phyloP scores from a whole-genome alignment of 805 yeast genomes.

The Ogataea ramenticola region DNA sequence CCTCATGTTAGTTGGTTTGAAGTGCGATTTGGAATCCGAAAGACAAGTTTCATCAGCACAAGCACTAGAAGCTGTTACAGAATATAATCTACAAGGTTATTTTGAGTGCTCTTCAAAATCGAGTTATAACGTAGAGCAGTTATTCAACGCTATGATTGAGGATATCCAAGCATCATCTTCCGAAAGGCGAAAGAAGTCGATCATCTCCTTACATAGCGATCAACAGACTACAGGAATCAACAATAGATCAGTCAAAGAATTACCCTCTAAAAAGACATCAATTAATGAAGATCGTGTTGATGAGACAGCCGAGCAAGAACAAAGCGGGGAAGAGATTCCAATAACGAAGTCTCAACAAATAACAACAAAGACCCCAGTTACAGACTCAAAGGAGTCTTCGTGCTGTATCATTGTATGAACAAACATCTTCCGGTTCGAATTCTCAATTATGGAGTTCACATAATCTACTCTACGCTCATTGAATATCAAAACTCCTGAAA shows the following conservation, averaged over 20 bases:
- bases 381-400: background rate
- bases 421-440: background rate
- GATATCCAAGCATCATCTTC: background rate
- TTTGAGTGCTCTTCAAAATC: constrained; percentile 80
- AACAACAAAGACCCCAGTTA: background rate
- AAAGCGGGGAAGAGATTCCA: background rate
- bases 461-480: no score
- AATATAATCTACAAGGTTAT: constrained; percentile 26
- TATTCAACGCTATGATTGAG: constrained; percentile 5
- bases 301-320: no score
- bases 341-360: background rate
- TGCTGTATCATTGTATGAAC: background rate
- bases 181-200: background rate
- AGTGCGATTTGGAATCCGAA: constrained; percentile 66
- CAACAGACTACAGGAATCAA: no score
- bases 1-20: constrained; percentile 61
- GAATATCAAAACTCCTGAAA: no score
- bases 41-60: constrained; percentile 53
- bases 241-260: no score
- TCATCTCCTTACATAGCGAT: background rate
- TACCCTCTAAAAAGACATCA: background rate
- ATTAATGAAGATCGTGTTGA: no score
- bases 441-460: no score
- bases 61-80: constrained; percentile 9
- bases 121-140: constrained; percentile 58